phyloP scores from a whole-genome alignment of 2,329 filamentous ascomycete genomes.

The Pseudogymnoascus pannorum region DNA sequence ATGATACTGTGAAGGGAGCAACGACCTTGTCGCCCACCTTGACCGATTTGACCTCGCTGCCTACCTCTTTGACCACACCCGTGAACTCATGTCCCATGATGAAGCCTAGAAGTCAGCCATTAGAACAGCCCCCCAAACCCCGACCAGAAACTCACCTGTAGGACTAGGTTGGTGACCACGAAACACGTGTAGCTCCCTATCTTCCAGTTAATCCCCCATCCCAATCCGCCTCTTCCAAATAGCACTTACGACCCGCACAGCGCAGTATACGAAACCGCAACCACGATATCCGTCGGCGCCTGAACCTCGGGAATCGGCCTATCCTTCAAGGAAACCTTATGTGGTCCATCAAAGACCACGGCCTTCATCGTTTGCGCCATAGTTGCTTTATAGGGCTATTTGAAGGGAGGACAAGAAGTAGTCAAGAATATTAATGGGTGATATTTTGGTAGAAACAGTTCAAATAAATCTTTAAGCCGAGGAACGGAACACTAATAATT shows the following conservation, averaged over 20 bases:
- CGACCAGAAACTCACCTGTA: conserved; percentile 29
- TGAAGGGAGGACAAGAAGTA: no score
- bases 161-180: conserved; percentile 68
- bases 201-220: not conserved
- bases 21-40: conserved; percentile 72
- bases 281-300: conserved; percentile 66
- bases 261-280: conserved; percentile 76
- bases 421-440: no score
- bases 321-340: conserved; percentile 69
- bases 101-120: conserved; percentile 34
- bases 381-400: not conserved
- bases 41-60: conserved; percentile 60
- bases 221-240: not conserved
- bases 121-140: not conserved
- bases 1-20: conserved; percentile 74
- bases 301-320: conserved; percentile 69
- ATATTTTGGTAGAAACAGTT: not conserved
- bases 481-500: not conserved
- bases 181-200: conserved; percentile 77
- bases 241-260: conserved; percentile 76
- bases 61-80: conserved; percentile 62
- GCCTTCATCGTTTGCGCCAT: conserved; percentile 64
- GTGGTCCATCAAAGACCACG: conserved; percentile 76
- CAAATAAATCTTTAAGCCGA: not conserved
- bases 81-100: conserved; percentile 84